phyloP scores from a whole-genome alignment of 352 stramenopile genomes.

The Globisporangium nunn region DNA sequence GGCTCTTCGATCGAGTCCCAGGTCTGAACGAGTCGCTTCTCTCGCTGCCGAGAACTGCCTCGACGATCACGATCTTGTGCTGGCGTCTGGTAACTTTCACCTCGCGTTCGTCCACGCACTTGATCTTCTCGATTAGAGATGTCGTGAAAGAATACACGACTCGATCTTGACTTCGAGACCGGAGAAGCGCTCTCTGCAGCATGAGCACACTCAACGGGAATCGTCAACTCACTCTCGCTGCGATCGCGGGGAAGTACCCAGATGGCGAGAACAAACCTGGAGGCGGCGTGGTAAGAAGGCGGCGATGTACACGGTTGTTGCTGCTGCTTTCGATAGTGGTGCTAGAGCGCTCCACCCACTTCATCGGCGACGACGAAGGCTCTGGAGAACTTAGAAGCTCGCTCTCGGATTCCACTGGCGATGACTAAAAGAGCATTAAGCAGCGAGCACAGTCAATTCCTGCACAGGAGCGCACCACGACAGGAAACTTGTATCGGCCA shows the following conservation, averaged over 20 bases:
- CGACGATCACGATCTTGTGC: not conserved
- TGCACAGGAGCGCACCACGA: not conserved
- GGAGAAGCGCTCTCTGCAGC: not conserved
- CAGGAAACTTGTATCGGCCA: not conserved
- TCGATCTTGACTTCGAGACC: not conserved
- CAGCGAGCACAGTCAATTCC: not conserved
- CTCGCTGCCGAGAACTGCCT: not conserved
- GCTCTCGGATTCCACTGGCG: not conserved
- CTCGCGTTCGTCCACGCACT: not conserved
- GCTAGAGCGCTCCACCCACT: not conserved
- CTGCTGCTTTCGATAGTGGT: not conserved
- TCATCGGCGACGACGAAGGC: not conserved
- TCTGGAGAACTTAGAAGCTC: slow-evolving; percentile 4
- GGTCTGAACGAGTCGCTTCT: slow-evolving; percentile 7
- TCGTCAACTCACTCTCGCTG: not conserved
- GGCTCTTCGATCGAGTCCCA: slow-evolving; percentile 1
- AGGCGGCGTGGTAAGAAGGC: not conserved
- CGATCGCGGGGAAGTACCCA: not conserved
- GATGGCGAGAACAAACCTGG: not conserved
- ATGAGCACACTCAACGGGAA: not conserved
- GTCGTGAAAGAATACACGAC: not conserved
- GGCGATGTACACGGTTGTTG: not conserved
- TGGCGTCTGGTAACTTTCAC: not conserved
- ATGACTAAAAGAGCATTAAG: not conserved
- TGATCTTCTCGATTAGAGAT: not conserved